Evolutionary conservation across 2,329 filamentous ascomycete species (phyloP).

Genomic region (Apiospora koreana): DNA sequence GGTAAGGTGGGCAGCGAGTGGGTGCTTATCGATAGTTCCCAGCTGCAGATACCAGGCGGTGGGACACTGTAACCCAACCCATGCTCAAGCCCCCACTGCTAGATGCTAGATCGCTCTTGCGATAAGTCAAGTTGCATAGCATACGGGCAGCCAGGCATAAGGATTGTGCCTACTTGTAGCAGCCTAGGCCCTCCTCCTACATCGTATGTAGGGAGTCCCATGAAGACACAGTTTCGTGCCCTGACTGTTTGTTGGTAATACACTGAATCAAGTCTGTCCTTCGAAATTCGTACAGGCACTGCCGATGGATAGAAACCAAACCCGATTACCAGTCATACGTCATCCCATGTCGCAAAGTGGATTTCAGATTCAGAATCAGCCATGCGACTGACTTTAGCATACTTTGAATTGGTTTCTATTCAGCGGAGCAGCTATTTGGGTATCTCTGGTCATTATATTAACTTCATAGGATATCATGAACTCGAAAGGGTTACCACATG

Average conservation of each 20-base stretch:
- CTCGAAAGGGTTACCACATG: background rate
- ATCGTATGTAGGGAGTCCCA: no score
- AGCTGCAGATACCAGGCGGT: background rate
- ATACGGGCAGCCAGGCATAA: background rate
- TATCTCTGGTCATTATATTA: background rate
- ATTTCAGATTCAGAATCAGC: background rate
- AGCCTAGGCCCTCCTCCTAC: no score
- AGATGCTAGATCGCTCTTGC: background rate
- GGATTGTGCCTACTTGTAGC: background rate
- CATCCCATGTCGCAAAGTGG: background rate
- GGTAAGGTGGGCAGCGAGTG: background rate
- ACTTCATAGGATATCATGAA: background rate
- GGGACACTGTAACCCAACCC: background rate
- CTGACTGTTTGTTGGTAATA: no score
- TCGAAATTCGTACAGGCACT: no score
- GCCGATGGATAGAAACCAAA: no score
- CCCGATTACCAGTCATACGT: no score
- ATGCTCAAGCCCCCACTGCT: background rate
- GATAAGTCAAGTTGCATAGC: no score
- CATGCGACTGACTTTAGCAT: background rate
- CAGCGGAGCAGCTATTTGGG: background rate
- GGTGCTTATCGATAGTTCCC: conserved; percentile 3
- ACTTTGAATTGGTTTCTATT: background rate
- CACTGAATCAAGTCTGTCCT: no score
- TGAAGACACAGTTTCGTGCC: no score